Percentiles rank a stretch among this genome's conserved stretches.
Conservation (phyloP, 768 basidiomycete genomes). For the Boletus reticuloceps region DNA sequence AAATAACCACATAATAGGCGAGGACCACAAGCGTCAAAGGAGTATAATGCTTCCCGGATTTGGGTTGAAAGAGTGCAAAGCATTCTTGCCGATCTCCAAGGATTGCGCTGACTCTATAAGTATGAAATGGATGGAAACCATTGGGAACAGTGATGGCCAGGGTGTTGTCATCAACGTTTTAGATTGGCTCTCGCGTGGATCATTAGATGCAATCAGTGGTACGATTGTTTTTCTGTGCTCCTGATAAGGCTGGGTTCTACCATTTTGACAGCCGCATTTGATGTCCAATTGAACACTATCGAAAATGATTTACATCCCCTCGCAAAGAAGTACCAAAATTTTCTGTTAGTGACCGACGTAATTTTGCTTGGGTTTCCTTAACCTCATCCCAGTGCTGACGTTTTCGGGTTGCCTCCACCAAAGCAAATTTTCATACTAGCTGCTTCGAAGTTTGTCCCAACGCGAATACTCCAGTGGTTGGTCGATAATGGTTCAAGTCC, state of each 20-base stretch:
- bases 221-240: neutral
- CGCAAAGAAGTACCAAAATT: conserved; percentile 2
- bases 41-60: conserved; percentile 56
- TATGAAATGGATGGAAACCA: conserved; percentile 17
- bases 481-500: neutral
- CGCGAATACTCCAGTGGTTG: neutral
- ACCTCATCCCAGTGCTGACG: neutral
- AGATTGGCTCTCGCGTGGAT: conserved; percentile 36
- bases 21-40: conserved; percentile 50
- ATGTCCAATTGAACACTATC: conserved; percentile 21
- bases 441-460: conserved; percentile 4
- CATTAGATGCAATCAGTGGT: conserved; percentile 51
- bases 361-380: neutral
- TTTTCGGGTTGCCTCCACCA: conserved; percentile 8
- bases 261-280: conserved; percentile 40
- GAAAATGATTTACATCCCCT: conserved; percentile 3
- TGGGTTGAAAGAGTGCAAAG: conserved; percentile 45
- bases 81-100: conserved; percentile 49
- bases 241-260: neutral
- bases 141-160: neutral
- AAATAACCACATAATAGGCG: conserved; percentile 17
- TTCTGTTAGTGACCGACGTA: neutral
- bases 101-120: conserved; percentile 27
- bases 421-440: conserved; percentile 4
- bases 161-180: conserved; percentile 17